Base-by-base conservation (phyloP, 352 stramenopile species). In the Phytophthora syringae region DNA sequence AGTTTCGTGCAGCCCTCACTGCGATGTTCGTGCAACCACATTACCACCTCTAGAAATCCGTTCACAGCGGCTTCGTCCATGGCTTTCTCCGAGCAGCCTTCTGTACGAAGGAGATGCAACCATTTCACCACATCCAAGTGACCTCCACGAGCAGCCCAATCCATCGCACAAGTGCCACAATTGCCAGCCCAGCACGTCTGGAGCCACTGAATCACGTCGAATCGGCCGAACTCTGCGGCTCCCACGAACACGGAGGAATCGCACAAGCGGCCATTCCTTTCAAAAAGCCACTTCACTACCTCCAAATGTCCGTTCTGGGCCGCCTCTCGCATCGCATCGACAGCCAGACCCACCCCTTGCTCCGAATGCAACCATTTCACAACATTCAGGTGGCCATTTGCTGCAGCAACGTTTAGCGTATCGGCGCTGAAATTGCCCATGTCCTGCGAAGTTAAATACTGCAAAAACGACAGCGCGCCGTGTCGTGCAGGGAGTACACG, bases 331-430 rank as follows among this genome's bases (percentile, higher is more conserved):
- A 65, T 61, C 13, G 37, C 40, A 11, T 49, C 37, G 12, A 27
- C 25, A 1, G 50, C 59, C n/a, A 64, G 11, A 2, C 12, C 20
- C 1, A 64, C 13, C 1, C 18, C 20, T 15, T n/a, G 43, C 5
- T 74, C 24, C 11, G 5, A 32, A 24, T 70, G 34, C 16, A 70
- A 37, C 60, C 60, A 70, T 45, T 74, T 66, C 44, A 70, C 42
- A 5, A 63, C 50, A 16, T 64, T 51, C 7, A 74, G 45, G 28
- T 72, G 50, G 6, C 43, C 63, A 2, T 57, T 22, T 21, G 44
- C 37, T 39, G 65, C 59, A 15, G 65, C 59, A 43, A 21, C 30
- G 1, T 21, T 22, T 20, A 70, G 44, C 20, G 18, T 64, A n/a
- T 20, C 24, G 2, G 1, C 20, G 12, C 44, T 12, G 49, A 55